These are phyloP conservation scores for Maudiozyma serrabonitensis DNA, from an alignment of 805 yeast genomes.

Conservation along the genomic window DNA sequence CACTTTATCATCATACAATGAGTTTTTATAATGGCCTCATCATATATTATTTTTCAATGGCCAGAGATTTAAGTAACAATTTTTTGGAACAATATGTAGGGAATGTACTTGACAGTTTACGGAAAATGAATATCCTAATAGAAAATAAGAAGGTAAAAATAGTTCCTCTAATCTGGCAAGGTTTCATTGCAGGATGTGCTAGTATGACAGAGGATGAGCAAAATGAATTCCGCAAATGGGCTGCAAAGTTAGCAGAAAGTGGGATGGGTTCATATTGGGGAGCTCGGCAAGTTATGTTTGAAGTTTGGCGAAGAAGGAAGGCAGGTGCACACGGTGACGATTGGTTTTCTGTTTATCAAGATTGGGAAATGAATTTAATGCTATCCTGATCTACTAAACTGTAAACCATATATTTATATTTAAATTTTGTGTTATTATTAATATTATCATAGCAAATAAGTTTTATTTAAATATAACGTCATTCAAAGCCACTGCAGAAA, in stretches of 20 bases:
- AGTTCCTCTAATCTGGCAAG: conserved; percentile 81
- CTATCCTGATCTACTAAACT: conserved; percentile 24
- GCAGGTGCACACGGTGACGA: conserved; percentile 48
- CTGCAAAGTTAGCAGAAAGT: conserved; percentile 35
- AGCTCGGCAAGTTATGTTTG: conserved; percentile 74
- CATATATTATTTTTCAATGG: conserved; percentile 61
- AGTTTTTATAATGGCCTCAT: conserved; percentile 66
- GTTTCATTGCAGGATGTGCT: conserved; percentile 80
- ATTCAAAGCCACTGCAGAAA: no score
- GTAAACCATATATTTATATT: background rate
- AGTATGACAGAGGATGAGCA: conserved; percentile 51
- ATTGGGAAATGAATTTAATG: conserved; percentile 83
- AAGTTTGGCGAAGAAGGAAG: conserved; percentile 71
- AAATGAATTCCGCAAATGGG: conserved; percentile 62
- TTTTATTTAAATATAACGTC: background rate
- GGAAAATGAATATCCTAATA: conserved; percentile 49
- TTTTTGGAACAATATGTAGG: conserved; percentile 54
- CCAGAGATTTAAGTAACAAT: conserved; percentile 44
- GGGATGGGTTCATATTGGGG: conserved; percentile 81
- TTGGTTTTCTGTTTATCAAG: conserved; percentile 72
- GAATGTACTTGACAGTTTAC: conserved; percentile 52
- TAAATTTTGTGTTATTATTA: background rate
- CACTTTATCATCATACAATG: conserved; percentile 68
- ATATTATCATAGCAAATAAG: background rate
- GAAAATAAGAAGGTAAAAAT: conserved; percentile 42